A percentile compares a stretch with the other conserved stretches of the same genome.
Conservation (phyloP, 768 basidiomycete genomes). For the Lepiota venenata region DNA sequence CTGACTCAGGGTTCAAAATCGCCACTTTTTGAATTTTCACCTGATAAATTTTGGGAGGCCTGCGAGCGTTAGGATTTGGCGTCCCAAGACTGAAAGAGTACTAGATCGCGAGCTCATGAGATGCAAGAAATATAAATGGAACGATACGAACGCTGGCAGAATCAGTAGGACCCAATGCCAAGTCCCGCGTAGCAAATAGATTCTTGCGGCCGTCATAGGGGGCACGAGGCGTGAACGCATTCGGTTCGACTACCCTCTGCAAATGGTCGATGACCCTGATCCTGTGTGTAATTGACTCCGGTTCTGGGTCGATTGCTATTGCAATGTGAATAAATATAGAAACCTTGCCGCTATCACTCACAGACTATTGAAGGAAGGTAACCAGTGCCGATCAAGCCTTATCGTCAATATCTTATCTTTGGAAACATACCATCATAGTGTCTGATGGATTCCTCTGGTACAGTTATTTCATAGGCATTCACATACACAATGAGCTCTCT, state of each 20-base stretch:
- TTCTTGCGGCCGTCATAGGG: conserved; percentile 85
- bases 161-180: conserved; percentile 53
- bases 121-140: not conserved
- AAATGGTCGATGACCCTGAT: conserved; percentile 65
- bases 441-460: conserved; percentile 61
- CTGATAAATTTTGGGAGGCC: conserved; percentile 62
- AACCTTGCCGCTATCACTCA: conserved; percentile 24
- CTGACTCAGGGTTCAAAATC: conserved; percentile 33
- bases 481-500: conserved; percentile 43
- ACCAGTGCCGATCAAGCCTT: conserved; percentile 9
- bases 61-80: conserved; percentile 35
- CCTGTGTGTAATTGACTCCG: conserved; percentile 36
- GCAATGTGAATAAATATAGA: conserved; percentile 57
- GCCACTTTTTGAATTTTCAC: conserved; percentile 59
- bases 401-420: not conserved
- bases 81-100: conserved; percentile 54
- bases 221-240: conserved; percentile 69
- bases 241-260: conserved; percentile 53
- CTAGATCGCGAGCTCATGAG: conserved; percentile 7
- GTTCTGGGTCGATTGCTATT: conserved; percentile 67
- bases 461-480: conserved; percentile 64
- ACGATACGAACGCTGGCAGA: conserved; percentile 46
- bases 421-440: conserved; percentile 72
- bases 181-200: conserved; percentile 54
- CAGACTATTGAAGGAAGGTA: conserved; percentile 32